Percentiles rank a stretch among this genome's conserved stretches.
Evolutionary conservation across 1,139 yeast genomes (phyloP).

Genomic region (Sugiyamaella xylanicola): DNA sequence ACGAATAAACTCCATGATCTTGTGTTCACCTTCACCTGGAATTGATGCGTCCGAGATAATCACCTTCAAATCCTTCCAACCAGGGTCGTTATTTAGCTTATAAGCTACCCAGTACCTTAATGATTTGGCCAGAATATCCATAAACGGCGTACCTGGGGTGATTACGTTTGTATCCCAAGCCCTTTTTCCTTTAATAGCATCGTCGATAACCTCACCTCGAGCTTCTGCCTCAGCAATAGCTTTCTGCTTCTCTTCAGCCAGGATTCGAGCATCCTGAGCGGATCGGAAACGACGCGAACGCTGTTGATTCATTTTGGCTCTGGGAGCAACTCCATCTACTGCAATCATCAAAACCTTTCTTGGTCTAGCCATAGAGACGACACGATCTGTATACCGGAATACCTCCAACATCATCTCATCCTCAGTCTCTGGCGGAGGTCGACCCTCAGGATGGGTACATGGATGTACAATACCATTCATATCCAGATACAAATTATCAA

Average conservation of each 20-base stretch:
- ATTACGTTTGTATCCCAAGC: constrained; percentile 91
- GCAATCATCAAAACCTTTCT: constrained; percentile 88
- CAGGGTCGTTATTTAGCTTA: constrained; percentile 85
- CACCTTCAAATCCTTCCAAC: constrained; percentile 84
- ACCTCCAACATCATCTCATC: constrained; percentile 93
- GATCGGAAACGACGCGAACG: constrained; percentile 95
- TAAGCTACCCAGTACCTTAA: constrained; percentile 89
- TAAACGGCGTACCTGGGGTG: constrained; percentile 98
- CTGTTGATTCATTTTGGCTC: constrained; percentile 99
- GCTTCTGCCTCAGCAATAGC: constrained; percentile 53
- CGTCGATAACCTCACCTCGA: constrained; percentile 47
- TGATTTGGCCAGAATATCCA: constrained; percentile 85
- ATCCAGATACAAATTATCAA: constrained; percentile 86
- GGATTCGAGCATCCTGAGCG: constrained; percentile 83
- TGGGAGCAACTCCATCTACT: constrained; percentile 98
- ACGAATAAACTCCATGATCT: constrained; percentile 93
- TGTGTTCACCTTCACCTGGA: constrained; percentile 99
- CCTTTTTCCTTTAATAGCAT: constrained; percentile 46
- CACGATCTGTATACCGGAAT: constrained; percentile 86
- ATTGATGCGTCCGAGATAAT: constrained; percentile 94
- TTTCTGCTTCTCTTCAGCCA: constrained; percentile 43
- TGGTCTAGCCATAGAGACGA: constrained; percentile 91
- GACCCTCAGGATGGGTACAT: constrained; percentile 94
- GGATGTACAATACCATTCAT: constrained; percentile 99
- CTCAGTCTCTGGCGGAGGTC: constrained; percentile 91